phyloP scores from a whole-genome alignment of 2,329 filamentous ascomycete genomes.

The Orbilia blumenaviensis region DNA sequence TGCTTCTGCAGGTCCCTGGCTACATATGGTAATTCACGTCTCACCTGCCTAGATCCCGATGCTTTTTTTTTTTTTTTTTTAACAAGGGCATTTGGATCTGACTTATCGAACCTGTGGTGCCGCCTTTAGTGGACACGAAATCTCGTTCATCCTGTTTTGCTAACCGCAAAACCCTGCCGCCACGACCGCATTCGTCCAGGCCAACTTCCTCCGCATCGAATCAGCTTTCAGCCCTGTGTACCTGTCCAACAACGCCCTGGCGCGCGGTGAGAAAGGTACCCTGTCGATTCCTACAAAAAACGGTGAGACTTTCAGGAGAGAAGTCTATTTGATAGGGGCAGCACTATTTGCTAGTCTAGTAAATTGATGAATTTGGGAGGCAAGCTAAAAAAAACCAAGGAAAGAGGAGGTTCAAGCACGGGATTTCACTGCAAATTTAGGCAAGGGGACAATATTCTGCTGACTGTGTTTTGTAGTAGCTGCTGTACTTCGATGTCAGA shows the following conservation, averaged over 20 bases:
- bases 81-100: background rate
- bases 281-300: background rate
- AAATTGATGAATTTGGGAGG: background rate
- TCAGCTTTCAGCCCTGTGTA: constrained; percentile 5
- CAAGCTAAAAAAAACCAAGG: background rate
- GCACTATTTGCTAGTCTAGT: constrained; percentile 1
- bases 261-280: constrained; percentile 11
- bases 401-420: constrained; percentile 9
- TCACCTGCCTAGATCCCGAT: background rate
- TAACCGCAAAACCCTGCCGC: constrained; percentile 42
- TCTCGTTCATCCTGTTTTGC: constrained; percentile 31
- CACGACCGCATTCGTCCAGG: constrained; percentile 13
- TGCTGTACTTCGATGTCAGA: background rate
- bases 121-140: constrained; percentile 8
- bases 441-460: background rate
- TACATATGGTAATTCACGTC: background rate
- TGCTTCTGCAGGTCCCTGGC: background rate
- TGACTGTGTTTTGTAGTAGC: constrained; percentile 20
- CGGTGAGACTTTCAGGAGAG: constrained; percentile 39
- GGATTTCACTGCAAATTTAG: constrained; percentile 1
- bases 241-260: constrained; percentile 29
- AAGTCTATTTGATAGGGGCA: background rate
- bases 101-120: background rate
- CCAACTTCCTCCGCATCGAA: constrained; percentile 6
- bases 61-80: background rate